A percentile compares a stretch with the other conserved stretches of the same genome.
Conservation (phyloP, 768 basidiomycete species). For the Tricholoma flavovirens region DNA sequence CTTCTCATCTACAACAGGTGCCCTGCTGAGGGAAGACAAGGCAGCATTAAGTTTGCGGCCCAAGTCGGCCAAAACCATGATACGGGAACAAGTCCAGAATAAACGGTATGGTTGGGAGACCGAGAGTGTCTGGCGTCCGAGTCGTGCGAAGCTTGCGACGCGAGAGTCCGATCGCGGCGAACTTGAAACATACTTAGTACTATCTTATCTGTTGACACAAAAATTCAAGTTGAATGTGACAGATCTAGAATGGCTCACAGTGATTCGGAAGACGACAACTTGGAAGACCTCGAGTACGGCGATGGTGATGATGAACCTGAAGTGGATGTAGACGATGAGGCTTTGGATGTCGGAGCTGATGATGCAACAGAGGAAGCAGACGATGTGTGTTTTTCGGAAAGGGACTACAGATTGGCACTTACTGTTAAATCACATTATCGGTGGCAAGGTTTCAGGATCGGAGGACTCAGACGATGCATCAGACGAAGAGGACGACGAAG, state of each 20-base stretch:
- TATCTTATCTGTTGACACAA: not conserved
- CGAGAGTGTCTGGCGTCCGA: too few relatives aligned
- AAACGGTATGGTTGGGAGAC: too few relatives aligned
- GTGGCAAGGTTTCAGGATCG: conserved; percentile 48
- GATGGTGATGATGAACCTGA: conserved; percentile 45
- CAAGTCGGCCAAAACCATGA: conserved; percentile 94
- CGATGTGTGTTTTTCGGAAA: conserved; percentile 47
- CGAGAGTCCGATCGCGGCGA: not conserved
- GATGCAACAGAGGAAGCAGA: conserved; percentile 64
- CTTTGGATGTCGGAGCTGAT: conserved; percentile 38
- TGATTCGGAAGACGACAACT: conserved; percentile 61
- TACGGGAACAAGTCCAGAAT: conserved; percentile 18
- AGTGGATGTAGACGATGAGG: conserved; percentile 48
- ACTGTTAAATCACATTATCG: conserved; percentile 7
- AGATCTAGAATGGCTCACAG: conserved; percentile 42
- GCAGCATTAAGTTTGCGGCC: conserved; percentile 93
- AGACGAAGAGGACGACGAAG: conserved; percentile 48
- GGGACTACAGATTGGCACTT: conserved; percentile 1
- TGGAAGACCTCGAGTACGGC: conserved; percentile 55
- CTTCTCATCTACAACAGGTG: conserved; percentile 88
- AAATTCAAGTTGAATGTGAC: too few relatives aligned
- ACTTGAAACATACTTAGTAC: too few relatives aligned
- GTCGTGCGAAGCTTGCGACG: conserved; percentile 15
- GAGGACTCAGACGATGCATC: conserved; percentile 56
- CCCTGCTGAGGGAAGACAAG: conserved; percentile 81